Percentiles rank a stretch among this genome's conserved stretches.
Conservation (phyloP, 2,329 filamentous ascomycete genomes). For the Sporothrix pseudoabietina region DNA sequence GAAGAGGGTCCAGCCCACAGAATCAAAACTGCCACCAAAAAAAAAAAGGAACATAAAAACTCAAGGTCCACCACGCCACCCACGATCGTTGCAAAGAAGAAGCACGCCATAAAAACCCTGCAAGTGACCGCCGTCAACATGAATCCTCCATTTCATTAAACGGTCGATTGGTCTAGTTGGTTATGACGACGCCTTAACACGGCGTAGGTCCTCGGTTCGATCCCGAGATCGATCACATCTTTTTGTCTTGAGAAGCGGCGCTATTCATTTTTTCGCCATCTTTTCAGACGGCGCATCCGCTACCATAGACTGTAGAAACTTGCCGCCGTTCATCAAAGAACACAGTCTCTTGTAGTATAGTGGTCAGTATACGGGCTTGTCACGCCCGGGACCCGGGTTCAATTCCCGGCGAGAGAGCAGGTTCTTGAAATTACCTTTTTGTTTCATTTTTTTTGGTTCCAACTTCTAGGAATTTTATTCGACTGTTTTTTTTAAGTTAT, state of each 20-base stretch:
- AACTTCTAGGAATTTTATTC: too few species aligned
- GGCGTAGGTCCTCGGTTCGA: slow-evolving; percentile 21
- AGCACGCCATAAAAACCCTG: not conserved
- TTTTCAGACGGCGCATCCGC: not conserved
- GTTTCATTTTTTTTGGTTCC: not conserved
- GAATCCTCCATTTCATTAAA: not conserved
- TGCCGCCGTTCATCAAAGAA: not conserved
- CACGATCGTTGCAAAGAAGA: not conserved
- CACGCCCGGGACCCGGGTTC: slow-evolving; percentile 17
- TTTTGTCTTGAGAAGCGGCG: not conserved
- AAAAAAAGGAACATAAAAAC: too few species aligned
- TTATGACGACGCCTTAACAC: slow-evolving; percentile 23
- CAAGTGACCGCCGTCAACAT: not conserved
- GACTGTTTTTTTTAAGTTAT: too few species aligned
- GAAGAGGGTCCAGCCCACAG: too few species aligned
- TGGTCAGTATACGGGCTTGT: slow-evolving; percentile 22
- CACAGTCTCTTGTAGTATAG: slow-evolving; percentile 4
- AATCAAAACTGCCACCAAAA: not conserved
- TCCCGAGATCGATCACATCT: slow-evolving; percentile 22
- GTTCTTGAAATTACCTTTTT: not conserved
- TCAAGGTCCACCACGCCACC: too few species aligned
- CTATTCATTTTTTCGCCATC: not conserved
- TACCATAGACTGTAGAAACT: not conserved
- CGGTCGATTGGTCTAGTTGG: slow-evolving; percentile 23
- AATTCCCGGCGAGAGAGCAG: slow-evolving; percentile 9